Base-by-base conservation (phyloP, 1,284 basidiomycete genomes). In the Schizophyllum amplum region DNA sequence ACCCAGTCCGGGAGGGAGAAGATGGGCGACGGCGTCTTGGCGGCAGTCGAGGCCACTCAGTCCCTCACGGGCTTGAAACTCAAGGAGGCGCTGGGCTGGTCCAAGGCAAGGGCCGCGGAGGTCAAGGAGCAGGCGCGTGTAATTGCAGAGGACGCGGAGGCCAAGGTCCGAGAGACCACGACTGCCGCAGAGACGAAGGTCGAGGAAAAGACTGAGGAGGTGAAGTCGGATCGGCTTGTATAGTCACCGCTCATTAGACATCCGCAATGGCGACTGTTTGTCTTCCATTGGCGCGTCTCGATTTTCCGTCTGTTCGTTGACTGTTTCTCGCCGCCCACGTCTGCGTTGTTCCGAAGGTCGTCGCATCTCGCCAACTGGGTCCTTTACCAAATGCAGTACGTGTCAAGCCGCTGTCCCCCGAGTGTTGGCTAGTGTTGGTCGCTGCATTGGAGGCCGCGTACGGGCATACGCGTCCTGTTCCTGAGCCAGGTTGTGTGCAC, bases 11-110 rank as follows among this genome's bases (percentile, higher is more conserved):
- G 75, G 1, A 68, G 73, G 51, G 72, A 75, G 57, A 71, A 70
- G 47, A 52, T 84, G 4, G 76, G 75, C 15, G 70, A 68, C 13
- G 78, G 82, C 4, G 77, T 83, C 1, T 70, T 73, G 57, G 69
- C 66, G 22, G 73, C 77, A 1, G 76, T 90, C 24, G 78, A 80
- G 21, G 76, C 76, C 56, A 70, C 90, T 6, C 87, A 93, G 73
- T 78, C 81, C 55, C 68, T 72, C 25, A 92, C 90, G 0, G 90
- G 90, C 0, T 67, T 93, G 66, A 87, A 84, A 72, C 65, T 92
- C 48, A 73, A 75, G 49, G 85, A 87, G 65, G 79, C 78, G 1
- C 67, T 91, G 9, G 82, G 83, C 5, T 50, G 48, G 48, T 42
- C 33, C 33, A 42, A 42, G 33, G 33, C 33, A 13, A 42, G 33